Percentiles rank a stretch among this genome's conserved stretches.
Evolutionary conservation across 2,329 filamentous ascomycete species (phyloP).

Genomic region (Pleurostoma richardsiae): DNA sequence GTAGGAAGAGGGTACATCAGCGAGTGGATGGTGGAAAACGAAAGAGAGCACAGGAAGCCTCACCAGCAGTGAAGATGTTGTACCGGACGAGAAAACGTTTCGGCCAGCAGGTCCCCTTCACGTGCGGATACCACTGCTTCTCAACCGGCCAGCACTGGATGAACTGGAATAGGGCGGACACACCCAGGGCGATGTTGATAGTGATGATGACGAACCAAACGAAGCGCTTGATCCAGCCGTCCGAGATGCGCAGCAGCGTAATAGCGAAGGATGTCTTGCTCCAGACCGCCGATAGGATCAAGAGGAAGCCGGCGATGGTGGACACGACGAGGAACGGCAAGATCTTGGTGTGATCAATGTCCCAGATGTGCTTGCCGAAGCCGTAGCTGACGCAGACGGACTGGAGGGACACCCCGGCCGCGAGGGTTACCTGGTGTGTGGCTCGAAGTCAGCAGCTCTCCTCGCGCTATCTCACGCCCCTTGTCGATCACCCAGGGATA

Average conservation of each 20-base stretch:
- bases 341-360: constrained; percentile 4
- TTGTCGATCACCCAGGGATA: too few species aligned
- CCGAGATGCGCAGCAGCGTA: constrained; percentile 24
- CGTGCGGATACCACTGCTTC: constrained; percentile 15
- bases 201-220: constrained; percentile 26
- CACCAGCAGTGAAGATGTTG: constrained; percentile 14
- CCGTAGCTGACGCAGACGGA: constrained; percentile 2
- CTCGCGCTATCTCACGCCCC: neutral
- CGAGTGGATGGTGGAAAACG: neutral
- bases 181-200: constrained; percentile 21
- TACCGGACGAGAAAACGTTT: constrained; percentile 11
- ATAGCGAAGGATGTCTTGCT: constrained; percentile 31
- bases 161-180: constrained; percentile 18
- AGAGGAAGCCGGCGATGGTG: constrained; percentile 2
- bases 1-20: neutral
- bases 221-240: constrained; percentile 12
- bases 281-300: constrained; percentile 19
- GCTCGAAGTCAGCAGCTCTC: neutral
- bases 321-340: neutral
- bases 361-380: constrained; percentile 4
- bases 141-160: constrained; percentile 15
- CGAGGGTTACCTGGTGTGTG: neutral
- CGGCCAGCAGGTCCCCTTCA: constrained; percentile 18
- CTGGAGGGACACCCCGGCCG: constrained; percentile 1
- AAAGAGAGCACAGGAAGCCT: constrained; percentile 3